These are phyloP conservation scores for Suillus decipiens DNA, from an alignment of 768 basidiomycete species.

Conservation along the genomic window DNA sequence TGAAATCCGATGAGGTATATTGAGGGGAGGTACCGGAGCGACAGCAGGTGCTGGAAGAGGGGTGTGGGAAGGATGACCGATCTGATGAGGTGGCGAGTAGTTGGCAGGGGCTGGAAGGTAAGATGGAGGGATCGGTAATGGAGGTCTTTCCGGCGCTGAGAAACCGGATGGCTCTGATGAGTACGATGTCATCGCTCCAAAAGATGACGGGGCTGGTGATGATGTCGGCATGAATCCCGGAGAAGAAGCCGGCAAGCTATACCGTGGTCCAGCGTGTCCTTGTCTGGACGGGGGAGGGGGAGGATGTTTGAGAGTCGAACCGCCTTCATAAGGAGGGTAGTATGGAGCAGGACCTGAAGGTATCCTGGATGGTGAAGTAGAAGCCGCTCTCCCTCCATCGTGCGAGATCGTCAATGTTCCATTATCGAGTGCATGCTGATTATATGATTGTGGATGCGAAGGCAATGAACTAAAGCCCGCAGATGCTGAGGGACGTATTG, in stretches of 20 bases:
- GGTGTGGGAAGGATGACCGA: conserved; percentile 18
- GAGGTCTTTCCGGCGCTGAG: conserved; percentile 42
- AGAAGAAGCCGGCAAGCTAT: conserved; percentile 64
- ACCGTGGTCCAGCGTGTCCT: conserved; percentile 53
- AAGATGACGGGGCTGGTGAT: conserved; percentile 39
- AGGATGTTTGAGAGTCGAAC: conserved; percentile 29
- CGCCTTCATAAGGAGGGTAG: conserved; percentile 48
- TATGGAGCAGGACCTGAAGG: conserved; percentile 41
- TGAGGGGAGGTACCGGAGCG: conserved; percentile 19
- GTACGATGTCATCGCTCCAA: conserved; percentile 38
- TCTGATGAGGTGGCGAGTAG: conserved; percentile 24
- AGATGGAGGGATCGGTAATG: conserved; percentile 31
- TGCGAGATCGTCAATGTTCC: neutral
- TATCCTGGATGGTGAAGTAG: conserved; percentile 36
- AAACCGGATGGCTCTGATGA: conserved; percentile 34
- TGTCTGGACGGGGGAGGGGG: conserved; percentile 27
- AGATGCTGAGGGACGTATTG: conserved; percentile 39
- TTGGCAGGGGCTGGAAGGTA: conserved; percentile 19
- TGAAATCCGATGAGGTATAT: conserved; percentile 22
- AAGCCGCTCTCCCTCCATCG: conserved; percentile 29
- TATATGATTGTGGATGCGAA: conserved; percentile 40
- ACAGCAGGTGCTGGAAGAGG: conserved; percentile 14
- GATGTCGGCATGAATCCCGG: conserved; percentile 69
- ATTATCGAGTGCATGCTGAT: conserved; percentile 28
- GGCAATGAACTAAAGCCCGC: conserved; percentile 36